Base-by-base conservation (phyloP, 176 grass and related monocot species). In the Bromus sterilis region DNA sequence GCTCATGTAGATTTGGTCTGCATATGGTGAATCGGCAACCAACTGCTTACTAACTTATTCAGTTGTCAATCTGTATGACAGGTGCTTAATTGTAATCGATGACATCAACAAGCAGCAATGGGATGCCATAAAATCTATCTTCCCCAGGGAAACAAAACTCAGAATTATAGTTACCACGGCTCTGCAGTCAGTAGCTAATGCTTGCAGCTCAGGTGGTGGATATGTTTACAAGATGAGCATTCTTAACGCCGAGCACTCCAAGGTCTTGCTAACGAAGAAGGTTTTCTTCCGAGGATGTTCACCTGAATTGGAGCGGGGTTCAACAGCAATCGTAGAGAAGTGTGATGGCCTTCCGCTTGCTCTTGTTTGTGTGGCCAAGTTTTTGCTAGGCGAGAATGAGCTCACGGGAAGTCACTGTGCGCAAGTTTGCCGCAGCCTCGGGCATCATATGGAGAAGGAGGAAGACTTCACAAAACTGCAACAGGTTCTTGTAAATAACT, bases 21-120 rank as follows among this genome's bases (percentile, higher is more conserved):
- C 64, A 67, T 67, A 12, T 39, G 23, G 10, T 8, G 34, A 67
- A 12, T 67, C 23, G 64, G 34, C 34, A 11, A 36, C 34, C 64
- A n/a, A 23, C 39, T 67, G 64, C 9, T 39, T 6, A 16, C 4
- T 29, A 30, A 31, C 41, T 30, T 26, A 44, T 31, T 66, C 33
- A 53, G 18, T 13, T 75, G 1, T 75, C 35, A 77, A 34, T 28
- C 5, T 12, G 36, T 18, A 5, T 29, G 2, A 6, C 36, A 85
- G 76, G 56, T 85, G 59, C 12, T 70, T 85, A 33, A 85, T 79
- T 72, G 83, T 85, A 23, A 39, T 85, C 4, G 83, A 85, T 73
- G 83, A 63, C 29, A 73, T 85, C 1, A 11, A 44, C 16, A 71
- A 37, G n/a, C 16, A 53, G 3, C 29, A 73, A 7, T 71, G 83